phyloP scores from a whole-genome alignment of 495 filamentous ascomycete species.

The Neurospora hispaniola region DNA sequence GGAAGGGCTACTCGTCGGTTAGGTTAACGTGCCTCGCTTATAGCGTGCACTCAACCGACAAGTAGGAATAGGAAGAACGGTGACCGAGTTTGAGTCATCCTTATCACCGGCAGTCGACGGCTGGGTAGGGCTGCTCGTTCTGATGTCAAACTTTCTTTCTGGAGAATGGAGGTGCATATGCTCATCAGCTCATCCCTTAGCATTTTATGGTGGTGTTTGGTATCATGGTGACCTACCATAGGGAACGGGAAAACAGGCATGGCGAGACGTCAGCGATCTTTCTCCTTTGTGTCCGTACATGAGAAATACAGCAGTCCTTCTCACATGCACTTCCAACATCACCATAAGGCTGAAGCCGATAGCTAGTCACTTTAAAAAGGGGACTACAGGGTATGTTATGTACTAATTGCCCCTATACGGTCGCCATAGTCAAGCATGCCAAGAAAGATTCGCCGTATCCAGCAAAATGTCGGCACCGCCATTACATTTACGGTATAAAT shows the following conservation, averaged over 20 bases:
- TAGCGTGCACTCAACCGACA: no score
- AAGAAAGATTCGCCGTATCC: background rate
- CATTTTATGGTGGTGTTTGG: background rate
- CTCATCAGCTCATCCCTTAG: background rate
- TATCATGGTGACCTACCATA: background rate
- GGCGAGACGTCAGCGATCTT: background rate
- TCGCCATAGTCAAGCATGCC: background rate
- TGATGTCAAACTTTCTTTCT: background rate
- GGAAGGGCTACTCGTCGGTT: background rate
- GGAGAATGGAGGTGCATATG: background rate
- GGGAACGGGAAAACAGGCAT: background rate
- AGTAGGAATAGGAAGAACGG: background rate
- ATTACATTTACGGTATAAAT: background rate
- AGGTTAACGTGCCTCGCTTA: no score
- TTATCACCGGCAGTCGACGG: background rate
- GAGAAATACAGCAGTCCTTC: background rate
- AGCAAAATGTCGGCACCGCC: background rate
- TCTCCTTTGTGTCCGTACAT: background rate
- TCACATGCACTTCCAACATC: background rate
- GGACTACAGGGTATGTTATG: background rate
- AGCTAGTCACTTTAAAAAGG: no score
- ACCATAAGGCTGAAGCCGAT: background rate
- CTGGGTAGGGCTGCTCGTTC: background rate
- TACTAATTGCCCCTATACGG: background rate
- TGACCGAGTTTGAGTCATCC: background rate